phyloP scores from a whole-genome alignment of 495 filamentous ascomycete species.

The Recurvomyces mirabilis region DNA sequence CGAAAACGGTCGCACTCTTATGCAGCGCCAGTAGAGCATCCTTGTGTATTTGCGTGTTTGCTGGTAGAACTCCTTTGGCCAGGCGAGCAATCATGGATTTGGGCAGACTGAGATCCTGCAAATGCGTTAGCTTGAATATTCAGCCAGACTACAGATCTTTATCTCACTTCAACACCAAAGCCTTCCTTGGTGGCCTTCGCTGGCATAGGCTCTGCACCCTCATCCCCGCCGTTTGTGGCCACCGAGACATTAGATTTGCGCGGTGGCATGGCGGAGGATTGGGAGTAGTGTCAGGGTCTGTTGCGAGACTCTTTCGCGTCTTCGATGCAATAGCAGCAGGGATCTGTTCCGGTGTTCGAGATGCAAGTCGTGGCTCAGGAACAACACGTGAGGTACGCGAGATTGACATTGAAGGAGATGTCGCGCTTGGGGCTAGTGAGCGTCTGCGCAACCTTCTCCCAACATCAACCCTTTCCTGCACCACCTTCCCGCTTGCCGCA shows the following conservation, averaged over 20 bases:
- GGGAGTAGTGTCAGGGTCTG: background rate
- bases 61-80: constrained; percentile 91
- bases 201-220: constrained; percentile 9
- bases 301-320: background rate
- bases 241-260: constrained; percentile 30
- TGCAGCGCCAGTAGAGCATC: constrained; percentile 84
- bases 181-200: constrained; percentile 21
- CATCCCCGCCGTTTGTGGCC: constrained; percentile 19
- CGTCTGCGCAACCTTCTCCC: no score
- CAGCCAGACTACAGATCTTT: background rate
- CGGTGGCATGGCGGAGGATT: constrained; percentile 25
- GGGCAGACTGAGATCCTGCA: constrained; percentile 81
- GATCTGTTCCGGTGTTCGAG: background rate
- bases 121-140: background rate
- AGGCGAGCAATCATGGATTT: constrained; percentile 88
- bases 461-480: no score
- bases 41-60: constrained; percentile 88
- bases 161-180: constrained; percentile 30
- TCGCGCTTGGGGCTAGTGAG: constrained; percentile 2
- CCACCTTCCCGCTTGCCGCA: no score
- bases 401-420: background rate
- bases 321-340: background rate
- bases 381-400: constrained; percentile 9
- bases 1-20: constrained; percentile 89
- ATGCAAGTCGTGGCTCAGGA: background rate